A percentile compares a stretch with the other conserved stretches of the same genome.
phyloP scores from a whole-genome alignment of 371 early-diverging fungal species.

The Gilbertella persicaria region DNA sequence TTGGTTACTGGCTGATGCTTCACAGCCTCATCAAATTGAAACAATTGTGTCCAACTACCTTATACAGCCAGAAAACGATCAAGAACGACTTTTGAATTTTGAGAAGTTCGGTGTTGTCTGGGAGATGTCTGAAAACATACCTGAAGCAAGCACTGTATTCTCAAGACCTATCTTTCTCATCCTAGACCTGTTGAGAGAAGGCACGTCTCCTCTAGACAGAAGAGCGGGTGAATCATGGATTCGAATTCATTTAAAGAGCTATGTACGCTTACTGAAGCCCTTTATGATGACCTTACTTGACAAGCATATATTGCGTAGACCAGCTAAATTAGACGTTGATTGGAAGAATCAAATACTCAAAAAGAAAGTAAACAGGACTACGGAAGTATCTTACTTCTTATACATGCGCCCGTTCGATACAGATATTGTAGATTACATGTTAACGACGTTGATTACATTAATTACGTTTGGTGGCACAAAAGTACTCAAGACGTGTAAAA shows the following conservation, averaged over 20 bases:
- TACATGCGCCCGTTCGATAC: slow-evolving; percentile 69
- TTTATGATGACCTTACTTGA: slow-evolving; percentile 59
- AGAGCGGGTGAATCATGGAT: slow-evolving; percentile 77
- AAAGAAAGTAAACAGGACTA: slow-evolving; percentile 10
- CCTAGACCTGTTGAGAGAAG: slow-evolving; percentile 63
- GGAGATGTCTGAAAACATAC: slow-evolving; percentile 57
- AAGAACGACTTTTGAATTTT: slow-evolving; percentile 39
- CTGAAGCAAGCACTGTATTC: slow-evolving; percentile 52
- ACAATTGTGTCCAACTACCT: slow-evolving; percentile 60
- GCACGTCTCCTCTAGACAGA: slow-evolving; percentile 56
- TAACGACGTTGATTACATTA: slow-evolving; percentile 56
- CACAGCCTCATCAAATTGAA: slow-evolving; percentile 61
- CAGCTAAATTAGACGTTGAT: slow-evolving; percentile 40
- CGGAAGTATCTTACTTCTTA: slow-evolving; percentile 37
- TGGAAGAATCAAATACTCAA: slow-evolving; percentile 42
- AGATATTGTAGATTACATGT: slow-evolving; percentile 67
- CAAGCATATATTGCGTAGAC: slow-evolving; percentile 48
- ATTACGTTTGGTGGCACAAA: slow-evolving; percentile 59
- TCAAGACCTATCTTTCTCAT: slow-evolving; percentile 74
- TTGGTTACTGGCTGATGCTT: slow-evolving; percentile 61
- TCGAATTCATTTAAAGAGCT: slow-evolving; percentile 63
- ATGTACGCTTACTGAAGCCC: slow-evolving; percentile 65
- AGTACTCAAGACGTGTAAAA: slow-evolving; percentile 56
- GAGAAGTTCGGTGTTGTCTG: slow-evolving; percentile 76
- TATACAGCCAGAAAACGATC: slow-evolving; percentile 35